Evolutionary conservation across 1,139 yeast genomes (phyloP).

Genomic region (Geotrichum cucujoidarum): DNA sequence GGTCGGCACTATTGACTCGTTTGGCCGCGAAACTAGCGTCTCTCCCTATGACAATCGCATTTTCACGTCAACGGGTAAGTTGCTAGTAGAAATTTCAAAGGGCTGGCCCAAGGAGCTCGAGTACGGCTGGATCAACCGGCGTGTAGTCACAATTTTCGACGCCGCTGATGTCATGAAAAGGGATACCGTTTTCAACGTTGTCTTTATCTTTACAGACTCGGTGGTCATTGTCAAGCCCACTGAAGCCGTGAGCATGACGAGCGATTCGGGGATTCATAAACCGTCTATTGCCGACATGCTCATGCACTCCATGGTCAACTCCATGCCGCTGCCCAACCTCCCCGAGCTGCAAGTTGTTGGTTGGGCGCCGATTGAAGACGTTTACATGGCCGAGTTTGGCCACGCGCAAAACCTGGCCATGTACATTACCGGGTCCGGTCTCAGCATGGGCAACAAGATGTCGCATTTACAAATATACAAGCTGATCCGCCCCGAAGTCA

Average conservation of each 20-base stretch:
- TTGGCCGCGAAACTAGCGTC: slow-evolving; percentile 46
- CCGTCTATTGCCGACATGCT: slow-evolving; percentile 72
- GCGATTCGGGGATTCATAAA: slow-evolving; percentile 41
- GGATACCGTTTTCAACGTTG: slow-evolving; percentile 43
- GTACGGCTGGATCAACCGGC: slow-evolving; percentile 80
- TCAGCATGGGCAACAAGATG: slow-evolving; percentile 14
- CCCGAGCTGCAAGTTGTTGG: slow-evolving; percentile 65
- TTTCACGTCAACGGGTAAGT: slow-evolving; percentile 87
- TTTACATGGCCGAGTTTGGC: slow-evolving; percentile 32
- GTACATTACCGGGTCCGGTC: slow-evolving; percentile 19
- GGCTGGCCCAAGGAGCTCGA: slow-evolving; percentile 87
- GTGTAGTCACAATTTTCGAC: slow-evolving; percentile 80
- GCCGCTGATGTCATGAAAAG: slow-evolving; percentile 42
- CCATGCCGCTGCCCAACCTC: slow-evolving; percentile 66
- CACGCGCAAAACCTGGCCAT: slow-evolving; percentile 24
- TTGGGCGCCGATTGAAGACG: slow-evolving; percentile 62
- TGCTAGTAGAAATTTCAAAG: slow-evolving; percentile 73
- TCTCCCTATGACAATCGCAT: slow-evolving; percentile 59
- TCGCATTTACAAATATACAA: slow-evolving; percentile 1
- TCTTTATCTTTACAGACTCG: slow-evolving; percentile 77
- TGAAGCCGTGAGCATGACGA: slow-evolving; percentile 30
- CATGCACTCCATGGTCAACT: slow-evolving; percentile 86
- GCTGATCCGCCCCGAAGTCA: slow-evolving; percentile 35
- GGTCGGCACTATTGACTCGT: slow-evolving; percentile 69
- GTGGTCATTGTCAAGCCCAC: slow-evolving; percentile 53